Base-by-base conservation (phyloP, 108 stramenopile genomes). In the Stephanodiscus minutulus region DNA sequence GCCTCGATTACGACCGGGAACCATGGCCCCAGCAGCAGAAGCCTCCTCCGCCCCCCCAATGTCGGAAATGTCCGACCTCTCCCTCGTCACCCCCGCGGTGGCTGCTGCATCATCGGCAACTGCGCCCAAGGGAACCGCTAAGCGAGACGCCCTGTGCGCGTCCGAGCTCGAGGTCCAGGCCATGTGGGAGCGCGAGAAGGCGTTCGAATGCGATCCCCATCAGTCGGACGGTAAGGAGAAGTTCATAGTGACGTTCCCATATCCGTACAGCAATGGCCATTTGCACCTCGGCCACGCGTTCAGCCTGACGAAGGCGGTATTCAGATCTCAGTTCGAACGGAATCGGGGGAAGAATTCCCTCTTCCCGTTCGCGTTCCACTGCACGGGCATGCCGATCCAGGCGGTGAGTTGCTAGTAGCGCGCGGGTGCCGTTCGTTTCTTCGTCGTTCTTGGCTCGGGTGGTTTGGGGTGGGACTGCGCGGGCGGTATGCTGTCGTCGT, bases 371-470 rank as follows among this genome's bases (percentile, higher is more conserved):
- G 98, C 94, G 17, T 98, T 98, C 71, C 98, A 99, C 85, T 98
- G 97, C 81, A 99, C 98, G 1, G 98, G 98, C 54, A 98, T 98
- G 97, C 98, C 98, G 21, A 99, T 99, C 76, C 97, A 98, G 88
- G 96, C 96, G 60, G 90, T 91, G 78, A 71, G 90, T 85, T 22
- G n/a, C n/a, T n/a, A n/a, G 13, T n/a, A 39, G 7, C 13, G 20
- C 0, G 9, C 11, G 22, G 1, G 13, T 50, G 22, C 8, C 36
- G 12, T 25, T 55, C 52, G 17, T 15, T 44, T 1, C 7, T 37
- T 9, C 10, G 9, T n/a, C 15, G 39, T 27, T 43, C 49, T 25
- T 8, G 35, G 37, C 9, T 33, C 36, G 7, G 8, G 18, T 60
- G 7, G 8, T 60, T 60, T 60, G 59, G 35, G 4, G n/a, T 15